These are phyloP conservation scores for Chaetomium strumarium DNA, from an alignment of 2,329 filamentous ascomycete genomes.

Conservation along the genomic window DNA sequence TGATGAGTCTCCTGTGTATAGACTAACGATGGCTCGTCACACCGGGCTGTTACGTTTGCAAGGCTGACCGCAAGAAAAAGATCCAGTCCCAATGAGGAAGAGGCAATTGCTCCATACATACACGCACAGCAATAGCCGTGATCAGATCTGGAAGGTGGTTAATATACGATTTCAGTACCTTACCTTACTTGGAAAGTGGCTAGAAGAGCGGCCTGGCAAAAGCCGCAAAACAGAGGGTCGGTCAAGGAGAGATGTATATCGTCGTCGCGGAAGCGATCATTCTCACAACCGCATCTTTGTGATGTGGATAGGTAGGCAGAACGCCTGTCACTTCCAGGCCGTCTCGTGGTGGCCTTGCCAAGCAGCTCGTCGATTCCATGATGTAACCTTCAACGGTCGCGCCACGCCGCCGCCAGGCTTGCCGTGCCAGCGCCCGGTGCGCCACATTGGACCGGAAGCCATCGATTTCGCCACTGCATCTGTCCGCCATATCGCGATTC, in stretches of 20 bases:
- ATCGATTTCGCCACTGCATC: background rate
- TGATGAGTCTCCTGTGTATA: too few relatives aligned
- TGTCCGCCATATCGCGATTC: slow-evolving; percentile 8
- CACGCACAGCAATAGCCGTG: background rate
- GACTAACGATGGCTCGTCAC: too few relatives aligned
- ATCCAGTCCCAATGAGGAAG: background rate
- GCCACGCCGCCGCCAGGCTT: slow-evolving; percentile 14
- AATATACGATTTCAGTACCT: background rate
- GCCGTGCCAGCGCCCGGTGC: slow-evolving; percentile 2
- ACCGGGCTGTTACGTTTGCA: background rate
- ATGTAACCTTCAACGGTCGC: slow-evolving; percentile 17
- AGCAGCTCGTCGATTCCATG: too few relatives aligned
- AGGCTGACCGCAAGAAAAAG: background rate
- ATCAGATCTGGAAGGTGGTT: slow-evolving; percentile 1
- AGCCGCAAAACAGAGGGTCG: background rate
- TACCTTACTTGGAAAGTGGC: background rate
- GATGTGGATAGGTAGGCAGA: background rate
- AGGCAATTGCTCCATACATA: background rate
- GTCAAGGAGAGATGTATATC: background rate
- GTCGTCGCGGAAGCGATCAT: background rate
- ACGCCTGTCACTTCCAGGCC: background rate
- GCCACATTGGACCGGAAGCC: slow-evolving; percentile 1
- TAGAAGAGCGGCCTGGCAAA: too few relatives aligned
- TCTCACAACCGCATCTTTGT: background rate
- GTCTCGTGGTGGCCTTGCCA: slow-evolving; percentile 19